These are phyloP conservation scores for Fusarium sp. DNA, from an alignment of 2,329 filamentous ascomycete species.

Conservation along the genomic window DNA sequence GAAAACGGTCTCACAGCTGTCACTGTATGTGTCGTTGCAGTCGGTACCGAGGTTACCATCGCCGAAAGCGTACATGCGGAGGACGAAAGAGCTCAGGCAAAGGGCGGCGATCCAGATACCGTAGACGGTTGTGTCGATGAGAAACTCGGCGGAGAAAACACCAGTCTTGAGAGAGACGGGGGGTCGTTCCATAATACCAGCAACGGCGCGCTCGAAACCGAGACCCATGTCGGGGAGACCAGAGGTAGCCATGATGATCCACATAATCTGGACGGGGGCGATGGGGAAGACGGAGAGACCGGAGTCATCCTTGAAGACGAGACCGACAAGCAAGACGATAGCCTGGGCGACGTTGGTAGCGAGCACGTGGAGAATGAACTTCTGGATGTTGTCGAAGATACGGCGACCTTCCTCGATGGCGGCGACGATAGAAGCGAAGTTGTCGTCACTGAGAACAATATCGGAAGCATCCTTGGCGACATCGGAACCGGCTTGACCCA, in stretches of 20 bases:
- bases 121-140: slow-evolving; percentile 75
- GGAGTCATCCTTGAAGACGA: slow-evolving; percentile 74
- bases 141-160: slow-evolving; percentile 73
- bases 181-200: slow-evolving; percentile 75
- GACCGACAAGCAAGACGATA: slow-evolving; percentile 74
- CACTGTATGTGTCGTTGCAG: slow-evolving; percentile 69
- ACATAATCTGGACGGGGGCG: slow-evolving; percentile 80
- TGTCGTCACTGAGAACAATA: slow-evolving; percentile 77
- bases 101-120: slow-evolving; percentile 75
- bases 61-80: slow-evolving; percentile 73
- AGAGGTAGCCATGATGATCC: slow-evolving; percentile 85
- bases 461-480: slow-evolving; percentile 74
- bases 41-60: slow-evolving; percentile 67
- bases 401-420: slow-evolving; percentile 77
- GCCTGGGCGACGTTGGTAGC: slow-evolving; percentile 79
- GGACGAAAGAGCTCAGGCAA: slow-evolving; percentile 70
- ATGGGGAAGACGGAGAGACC: slow-evolving; percentile 78
- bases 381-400: slow-evolving; percentile 81
- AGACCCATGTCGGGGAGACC: slow-evolving; percentile 81
- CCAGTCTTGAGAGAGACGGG: slow-evolving; percentile 71
- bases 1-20: slow-evolving; percentile 71
- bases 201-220: slow-evolving; percentile 76
- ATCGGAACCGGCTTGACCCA: slow-evolving; percentile 71
- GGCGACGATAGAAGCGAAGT: slow-evolving; percentile 77
- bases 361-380: slow-evolving; percentile 77